Percentiles rank a stretch among this genome's conserved stretches.
These are phyloP conservation scores for Micractinium sp. DNA, from an alignment of 139 green algal genomes.

Conservation along the genomic window DNA sequence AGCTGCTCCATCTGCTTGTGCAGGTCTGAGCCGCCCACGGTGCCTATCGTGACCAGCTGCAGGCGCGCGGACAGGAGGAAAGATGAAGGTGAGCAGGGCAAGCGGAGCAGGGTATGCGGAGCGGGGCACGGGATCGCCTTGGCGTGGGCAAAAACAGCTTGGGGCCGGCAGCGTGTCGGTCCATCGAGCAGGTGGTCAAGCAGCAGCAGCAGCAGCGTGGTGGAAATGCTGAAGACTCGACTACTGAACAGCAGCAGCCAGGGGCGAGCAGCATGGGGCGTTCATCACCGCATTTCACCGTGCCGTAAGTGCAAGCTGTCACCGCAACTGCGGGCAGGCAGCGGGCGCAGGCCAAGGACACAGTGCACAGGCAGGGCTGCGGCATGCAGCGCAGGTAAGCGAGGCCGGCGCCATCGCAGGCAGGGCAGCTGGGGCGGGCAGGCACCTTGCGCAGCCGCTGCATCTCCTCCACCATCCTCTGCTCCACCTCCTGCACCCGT, in stretches of 20 bases:
- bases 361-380: too few relatives aligned
- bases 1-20: conserved; percentile 98
- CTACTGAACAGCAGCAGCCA: too few relatives aligned
- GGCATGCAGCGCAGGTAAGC: too few relatives aligned
- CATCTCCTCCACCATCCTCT: conserved; percentile 80
- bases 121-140: too few relatives aligned
- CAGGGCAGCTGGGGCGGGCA: background rate
- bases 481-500: conserved; percentile 51
- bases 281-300: too few relatives aligned
- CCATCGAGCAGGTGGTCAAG: background rate
- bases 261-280: too few relatives aligned
- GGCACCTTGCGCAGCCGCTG: conserved; percentile 87
- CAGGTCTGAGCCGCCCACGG: conserved; percentile 97
- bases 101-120: background rate
- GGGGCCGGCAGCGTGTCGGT: background rate
- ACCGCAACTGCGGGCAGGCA: background rate
- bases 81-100: background rate
- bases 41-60: conserved; percentile 90
- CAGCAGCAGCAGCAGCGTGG: too few relatives aligned
- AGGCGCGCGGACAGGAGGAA: background rate
- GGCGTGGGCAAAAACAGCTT: background rate
- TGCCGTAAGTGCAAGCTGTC: too few relatives aligned
- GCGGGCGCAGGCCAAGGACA: background rate
- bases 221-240: too few relatives aligned
- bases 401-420: too few relatives aligned